A percentile compares a stretch with the other conserved stretches of the same genome.
These are phyloP conservation scores for Sungouiozyma ichnusensis DNA, from an alignment of 805 yeast genomes.

Conservation along the genomic window DNA sequence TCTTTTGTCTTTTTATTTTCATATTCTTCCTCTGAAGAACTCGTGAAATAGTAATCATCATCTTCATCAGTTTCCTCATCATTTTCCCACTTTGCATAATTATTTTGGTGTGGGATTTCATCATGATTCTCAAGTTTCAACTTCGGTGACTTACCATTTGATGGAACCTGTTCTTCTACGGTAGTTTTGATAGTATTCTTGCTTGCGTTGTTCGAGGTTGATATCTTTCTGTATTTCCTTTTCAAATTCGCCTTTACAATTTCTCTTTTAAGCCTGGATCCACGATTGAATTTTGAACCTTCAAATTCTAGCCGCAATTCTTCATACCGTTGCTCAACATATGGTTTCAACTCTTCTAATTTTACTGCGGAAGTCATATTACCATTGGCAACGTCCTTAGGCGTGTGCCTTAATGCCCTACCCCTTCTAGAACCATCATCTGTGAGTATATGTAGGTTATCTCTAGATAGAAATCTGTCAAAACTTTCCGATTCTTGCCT, in stretches of 20 bases:
- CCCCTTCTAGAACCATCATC: not conserved
- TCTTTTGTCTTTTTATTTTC: conserved; percentile 8
- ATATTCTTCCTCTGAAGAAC: conserved; percentile 24
- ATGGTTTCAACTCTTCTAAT: conserved; percentile 3
- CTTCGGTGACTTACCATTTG: not conserved
- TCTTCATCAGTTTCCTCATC: conserved; percentile 5
- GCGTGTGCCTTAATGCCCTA: not conserved
- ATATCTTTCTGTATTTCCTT: not conserved
- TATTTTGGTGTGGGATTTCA: not conserved
- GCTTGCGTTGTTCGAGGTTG: not conserved
- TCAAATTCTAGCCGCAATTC: not conserved
- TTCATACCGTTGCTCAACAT: conserved; percentile 1
- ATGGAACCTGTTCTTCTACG: not conserved
- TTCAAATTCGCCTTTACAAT: not conserved
- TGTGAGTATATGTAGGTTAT: not conserved
- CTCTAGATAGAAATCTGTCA: conserved; percentile 24
- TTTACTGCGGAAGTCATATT: not conserved
- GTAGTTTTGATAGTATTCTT: not conserved
- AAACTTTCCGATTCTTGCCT: conserved; percentile 30
- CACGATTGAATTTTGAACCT: not conserved
- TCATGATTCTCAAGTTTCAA: not conserved
- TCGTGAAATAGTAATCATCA: conserved; percentile 22
- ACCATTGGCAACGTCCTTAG: not conserved
- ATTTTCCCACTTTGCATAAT: not conserved
- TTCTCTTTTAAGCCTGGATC: not conserved